These are phyloP conservation scores for Eleusine coracana DNA, from an alignment of 176 grass and related monocot genomes.

Conservation along the genomic window DNA sequence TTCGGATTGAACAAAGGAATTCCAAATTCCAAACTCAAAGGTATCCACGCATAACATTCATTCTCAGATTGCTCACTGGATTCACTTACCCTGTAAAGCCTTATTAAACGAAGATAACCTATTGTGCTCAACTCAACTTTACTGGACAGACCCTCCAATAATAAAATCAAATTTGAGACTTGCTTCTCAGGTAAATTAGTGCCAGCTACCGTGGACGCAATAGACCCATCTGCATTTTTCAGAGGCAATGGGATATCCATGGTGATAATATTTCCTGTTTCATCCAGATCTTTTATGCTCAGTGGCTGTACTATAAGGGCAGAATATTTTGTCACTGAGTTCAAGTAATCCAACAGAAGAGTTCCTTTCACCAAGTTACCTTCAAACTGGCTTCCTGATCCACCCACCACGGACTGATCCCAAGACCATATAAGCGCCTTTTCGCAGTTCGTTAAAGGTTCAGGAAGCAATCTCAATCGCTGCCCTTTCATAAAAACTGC, in stretches of 20 bases:
- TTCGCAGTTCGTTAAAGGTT: constrained; percentile 75
- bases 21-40: constrained; percentile 87
- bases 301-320: constrained; percentile 83
- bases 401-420: constrained; percentile 72
- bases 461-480: constrained; percentile 68
- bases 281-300: constrained; percentile 75
- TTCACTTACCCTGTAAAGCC: constrained; percentile 64
- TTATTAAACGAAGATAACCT: constrained; percentile 80
- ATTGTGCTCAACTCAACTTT: constrained; percentile 67
- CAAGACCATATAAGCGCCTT: constrained; percentile 94
- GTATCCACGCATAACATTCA: constrained; percentile 73
- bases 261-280: constrained; percentile 65
- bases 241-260: constrained; percentile 72
- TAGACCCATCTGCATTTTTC: constrained; percentile 71
- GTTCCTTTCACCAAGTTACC: constrained; percentile 82
- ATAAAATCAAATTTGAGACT: constrained; percentile 50
- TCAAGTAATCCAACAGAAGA: constrained; percentile 77
- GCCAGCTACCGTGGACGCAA: constrained; percentile 34
- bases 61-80: constrained; percentile 29
- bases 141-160: constrained; percentile 63
- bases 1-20: constrained; percentile 90
- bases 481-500: constrained; percentile 94
- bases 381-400: constrained; percentile 75
- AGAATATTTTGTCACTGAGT: constrained; percentile 82
- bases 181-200: constrained; percentile 41